Conservation (phyloP, 2,329 filamentous ascomycete genomes). For the Ophiostoma novo-ulmi region DNA sequence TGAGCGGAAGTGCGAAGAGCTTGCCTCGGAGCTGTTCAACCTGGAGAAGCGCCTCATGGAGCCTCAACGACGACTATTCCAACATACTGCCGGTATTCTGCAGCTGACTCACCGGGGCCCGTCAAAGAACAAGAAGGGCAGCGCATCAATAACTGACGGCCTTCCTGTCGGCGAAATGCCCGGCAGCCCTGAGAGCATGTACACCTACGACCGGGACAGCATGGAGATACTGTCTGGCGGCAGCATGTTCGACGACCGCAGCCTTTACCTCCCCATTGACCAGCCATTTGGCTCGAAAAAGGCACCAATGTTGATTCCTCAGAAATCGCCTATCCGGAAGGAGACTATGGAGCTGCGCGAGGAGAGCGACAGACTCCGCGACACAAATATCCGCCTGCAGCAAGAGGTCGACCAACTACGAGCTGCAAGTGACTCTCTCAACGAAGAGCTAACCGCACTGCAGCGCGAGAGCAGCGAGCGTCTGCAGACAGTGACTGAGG, state of each 20-base stretch:
- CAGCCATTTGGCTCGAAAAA: constrained; percentile 44
- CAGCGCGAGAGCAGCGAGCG: constrained; percentile 37
- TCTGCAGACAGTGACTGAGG: constrained; percentile 52
- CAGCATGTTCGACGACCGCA: constrained; percentile 69
- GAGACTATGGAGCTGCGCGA: constrained; percentile 48
- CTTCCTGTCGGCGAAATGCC: constrained; percentile 55
- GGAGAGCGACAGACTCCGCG: constrained; percentile 35
- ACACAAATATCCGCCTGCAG: constrained; percentile 28
- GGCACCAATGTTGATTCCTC: background rate
- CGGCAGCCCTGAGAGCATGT: constrained; percentile 71
- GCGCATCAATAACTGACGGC: constrained; percentile 36
- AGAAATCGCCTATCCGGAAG: constrained; percentile 31
- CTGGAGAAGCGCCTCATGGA: constrained; percentile 72
- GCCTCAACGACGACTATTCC: constrained; percentile 68
- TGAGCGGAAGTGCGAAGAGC: constrained; percentile 76
- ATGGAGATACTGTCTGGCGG: constrained; percentile 47
- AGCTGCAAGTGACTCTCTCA: constrained; percentile 35
- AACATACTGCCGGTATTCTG: constrained; percentile 88
- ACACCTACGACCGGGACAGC: constrained; percentile 60
- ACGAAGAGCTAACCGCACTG: constrained; percentile 37
- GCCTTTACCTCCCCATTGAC: constrained; percentile 65
- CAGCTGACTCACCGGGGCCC: constrained; percentile 80
- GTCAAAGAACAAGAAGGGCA: constrained; percentile 36
- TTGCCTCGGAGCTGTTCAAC: constrained; percentile 73
- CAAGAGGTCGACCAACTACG: constrained; percentile 33